Conservation (phyloP, 1,284 basidiomycete species). For the Takashimella koratensis region DNA sequence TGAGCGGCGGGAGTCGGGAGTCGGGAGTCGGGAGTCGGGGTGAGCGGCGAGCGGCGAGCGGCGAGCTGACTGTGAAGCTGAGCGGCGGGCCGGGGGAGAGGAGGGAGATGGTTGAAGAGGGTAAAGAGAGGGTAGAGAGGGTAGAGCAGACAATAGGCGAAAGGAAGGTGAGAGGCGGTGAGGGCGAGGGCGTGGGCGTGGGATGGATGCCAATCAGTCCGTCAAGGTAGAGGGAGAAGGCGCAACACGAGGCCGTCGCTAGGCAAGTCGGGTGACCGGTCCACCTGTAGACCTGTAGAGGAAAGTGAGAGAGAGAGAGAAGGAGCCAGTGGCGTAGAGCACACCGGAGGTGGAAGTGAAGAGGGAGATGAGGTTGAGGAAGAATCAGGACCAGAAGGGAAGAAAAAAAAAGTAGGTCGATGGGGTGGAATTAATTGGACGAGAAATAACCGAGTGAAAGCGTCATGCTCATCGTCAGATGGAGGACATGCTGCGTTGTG, state of each 20-base stretch:
- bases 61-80: no score
- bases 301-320: not conserved
- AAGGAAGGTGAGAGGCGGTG: conserved; percentile 1
- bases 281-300: no score
- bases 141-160: not conserved
- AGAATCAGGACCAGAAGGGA: not conserved
- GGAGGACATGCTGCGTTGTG: no score
- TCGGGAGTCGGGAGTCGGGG: not conserved
- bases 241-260: not conserved
- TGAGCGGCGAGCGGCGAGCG: no score
- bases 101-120: not conserved
- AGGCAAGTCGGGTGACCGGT: no score
- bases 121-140: not conserved
- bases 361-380: not conserved
- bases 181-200: no score
- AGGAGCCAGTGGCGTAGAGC: not conserved
- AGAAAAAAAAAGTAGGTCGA: no score
- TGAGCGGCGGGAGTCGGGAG: not conserved
- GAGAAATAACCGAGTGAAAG: no score
- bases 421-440: no score
- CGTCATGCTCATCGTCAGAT: no score
- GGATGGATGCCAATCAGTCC: no score
- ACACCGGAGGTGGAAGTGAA: not conserved
- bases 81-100: not conserved
- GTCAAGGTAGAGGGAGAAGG: conserved; percentile 3